These are phyloP conservation scores for Bjerkandera adusta DNA, from an alignment of 1,284 basidiomycete species.

Conservation along the genomic window DNA sequence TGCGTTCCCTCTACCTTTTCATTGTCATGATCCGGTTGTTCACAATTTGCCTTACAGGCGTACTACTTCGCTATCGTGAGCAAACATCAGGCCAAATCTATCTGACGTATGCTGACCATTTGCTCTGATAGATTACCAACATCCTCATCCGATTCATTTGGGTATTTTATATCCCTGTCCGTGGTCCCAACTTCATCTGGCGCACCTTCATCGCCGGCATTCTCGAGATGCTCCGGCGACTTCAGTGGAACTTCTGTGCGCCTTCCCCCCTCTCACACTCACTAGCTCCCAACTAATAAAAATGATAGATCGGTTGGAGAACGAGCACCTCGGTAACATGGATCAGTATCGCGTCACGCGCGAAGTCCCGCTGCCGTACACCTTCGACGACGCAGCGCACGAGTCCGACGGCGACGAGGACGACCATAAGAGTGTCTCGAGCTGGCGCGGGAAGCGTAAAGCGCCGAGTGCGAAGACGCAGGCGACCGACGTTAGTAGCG, in stretches of 20 bases:
- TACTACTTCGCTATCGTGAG: conserved; percentile 77
- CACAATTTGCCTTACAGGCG: too few relatives aligned
- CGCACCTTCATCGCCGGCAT: conserved; percentile 70
- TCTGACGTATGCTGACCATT: neutral
- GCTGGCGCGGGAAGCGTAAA: conserved; percentile 24
- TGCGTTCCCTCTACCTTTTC: too few relatives aligned
- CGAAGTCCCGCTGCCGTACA: conserved; percentile 77
- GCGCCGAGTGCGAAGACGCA: conserved; percentile 2
- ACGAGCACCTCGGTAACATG: conserved; percentile 84
- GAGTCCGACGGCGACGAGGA: conserved; percentile 35
- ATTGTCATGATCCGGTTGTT: neutral
- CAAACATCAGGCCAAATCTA: neutral
- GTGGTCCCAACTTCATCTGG: conserved; percentile 48
- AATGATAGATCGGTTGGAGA: conserved; percentile 72
- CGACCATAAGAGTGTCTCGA: conserved; percentile 19
- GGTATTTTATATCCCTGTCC: conserved; percentile 72
- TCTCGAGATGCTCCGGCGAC: conserved; percentile 79
- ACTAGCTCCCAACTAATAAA: too few relatives aligned
- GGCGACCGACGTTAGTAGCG: too few relatives aligned
- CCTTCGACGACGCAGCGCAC: conserved; percentile 42
- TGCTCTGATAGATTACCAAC: conserved; percentile 69
- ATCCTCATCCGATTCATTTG: conserved; percentile 78
- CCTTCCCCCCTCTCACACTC: too few relatives aligned
- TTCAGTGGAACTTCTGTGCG: conserved; percentile 91
- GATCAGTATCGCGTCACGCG: conserved; percentile 83